These are phyloP conservation scores for Erigeron philadelphicus DNA, from an alignment of 140 eudicot genomes.

Conservation along the genomic window DNA sequence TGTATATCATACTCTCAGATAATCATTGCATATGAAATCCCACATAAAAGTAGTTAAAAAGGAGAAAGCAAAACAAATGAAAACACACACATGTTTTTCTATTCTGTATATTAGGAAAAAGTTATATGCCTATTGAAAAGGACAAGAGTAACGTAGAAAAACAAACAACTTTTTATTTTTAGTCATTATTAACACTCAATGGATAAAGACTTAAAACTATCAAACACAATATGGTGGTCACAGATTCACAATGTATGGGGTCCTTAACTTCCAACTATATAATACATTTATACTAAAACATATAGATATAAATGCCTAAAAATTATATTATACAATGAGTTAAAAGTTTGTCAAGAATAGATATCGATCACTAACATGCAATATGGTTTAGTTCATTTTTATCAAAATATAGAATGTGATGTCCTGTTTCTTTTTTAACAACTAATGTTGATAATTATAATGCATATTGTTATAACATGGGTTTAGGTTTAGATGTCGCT, in stretches of 20 bases:
- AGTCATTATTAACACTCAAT: slow-evolving; percentile 7
- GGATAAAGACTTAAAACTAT: slow-evolving; percentile 20
- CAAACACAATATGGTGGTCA: slow-evolving; percentile 11
- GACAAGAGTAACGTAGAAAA: slow-evolving; percentile 31
- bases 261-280: no score
- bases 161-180: not conserved
- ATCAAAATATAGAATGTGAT: no score
- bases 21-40: not conserved
- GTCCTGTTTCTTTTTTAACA: not conserved
- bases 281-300: no score
- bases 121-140: not conserved
- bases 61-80: not conserved
- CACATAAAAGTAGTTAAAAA: not conserved
- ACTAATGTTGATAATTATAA: not conserved
- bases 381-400: no score
- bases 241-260: no score
- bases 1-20: not conserved
- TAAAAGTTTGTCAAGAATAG: no score
- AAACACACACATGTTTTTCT: not conserved
- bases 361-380: no score
- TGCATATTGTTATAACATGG: not conserved
- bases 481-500: not conserved
- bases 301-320: no score
- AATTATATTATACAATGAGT: no score
- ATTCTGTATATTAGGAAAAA: not conserved